Base-by-base conservation (phyloP, 352 stramenopile genomes). In the Phytophthora pluvialis region DNA sequence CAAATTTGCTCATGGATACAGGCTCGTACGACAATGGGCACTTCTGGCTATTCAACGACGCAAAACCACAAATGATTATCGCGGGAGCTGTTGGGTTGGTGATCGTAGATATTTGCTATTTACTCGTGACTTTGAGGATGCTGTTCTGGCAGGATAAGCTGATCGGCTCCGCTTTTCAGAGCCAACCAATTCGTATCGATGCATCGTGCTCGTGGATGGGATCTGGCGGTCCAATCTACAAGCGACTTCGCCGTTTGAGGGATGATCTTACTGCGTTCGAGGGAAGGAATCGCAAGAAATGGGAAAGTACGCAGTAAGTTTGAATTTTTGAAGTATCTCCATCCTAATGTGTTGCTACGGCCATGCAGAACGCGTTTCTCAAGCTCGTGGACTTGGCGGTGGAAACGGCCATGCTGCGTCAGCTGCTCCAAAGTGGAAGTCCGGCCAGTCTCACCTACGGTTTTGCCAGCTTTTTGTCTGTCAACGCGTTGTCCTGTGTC, bases 201-300 rank as follows among this genome's bases (percentile, higher is more conserved):
- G 2, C 31, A 10, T 33, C 54, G 4, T 28, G 39, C 11, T 47
- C 31, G 8, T 69, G 60, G 60, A 35, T 53, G 31, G 11, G 29
- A 18, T 48, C 15, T 11, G 8, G 25, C 8, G n/a, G 46, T 1
- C 16, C 61, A 38, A 42, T 21, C 0, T 62, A 36, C 25, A 54
- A 45, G 21, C 57, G 50, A 8, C 2, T 49, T 55, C 35, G 32
- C 0, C 35, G 28, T 16, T 8, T 67, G 2, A 63, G 31, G 35
- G 40, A 44, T n/a, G 64, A 80, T 5, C 46, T 83, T 42, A 73
- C 68, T 3, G 53, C 54, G 4, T 69, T 74, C 12, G 64, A 70
- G 3, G 74, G 77, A 1, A 50, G 52, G 15, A 70, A 81, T 21
- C 65, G 77, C 12, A 86, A 86, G 49, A 57, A 72, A 38, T 86